Conservation (phyloP, 805 yeast genomes). For the Vanderwaltozyma verrucispora region DNA sequence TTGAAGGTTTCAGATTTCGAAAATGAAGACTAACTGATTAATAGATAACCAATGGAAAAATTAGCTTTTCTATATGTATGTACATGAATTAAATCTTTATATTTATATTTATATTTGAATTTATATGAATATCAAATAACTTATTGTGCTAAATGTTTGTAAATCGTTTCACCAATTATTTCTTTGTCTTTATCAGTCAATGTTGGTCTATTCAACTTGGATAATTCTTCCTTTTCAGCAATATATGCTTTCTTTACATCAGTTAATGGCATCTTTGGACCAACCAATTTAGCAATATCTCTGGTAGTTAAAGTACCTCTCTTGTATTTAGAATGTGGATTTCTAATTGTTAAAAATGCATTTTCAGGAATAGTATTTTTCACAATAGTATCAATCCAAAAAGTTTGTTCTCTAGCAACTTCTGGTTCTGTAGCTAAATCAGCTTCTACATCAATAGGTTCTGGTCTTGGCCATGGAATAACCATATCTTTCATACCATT, state of each 20-base stretch:
- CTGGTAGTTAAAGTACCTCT: conserved; percentile 51
- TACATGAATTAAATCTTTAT: neutral
- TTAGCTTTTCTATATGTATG: too few species aligned
- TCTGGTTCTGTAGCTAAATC: conserved; percentile 46
- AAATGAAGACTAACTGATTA: too few species aligned
- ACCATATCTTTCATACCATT: conserved; percentile 55
- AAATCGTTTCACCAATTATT: conserved; percentile 31
- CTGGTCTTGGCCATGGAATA: conserved; percentile 88
- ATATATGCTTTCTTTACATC: conserved; percentile 51
- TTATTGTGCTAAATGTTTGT: neutral
- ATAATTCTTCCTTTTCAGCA: conserved; percentile 38
- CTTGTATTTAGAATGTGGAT: conserved; percentile 60
- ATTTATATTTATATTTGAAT: neutral
- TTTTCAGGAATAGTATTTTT: conserved; percentile 59
- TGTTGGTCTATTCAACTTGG: conserved; percentile 27
- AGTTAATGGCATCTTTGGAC: conserved; percentile 72
- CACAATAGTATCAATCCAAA: conserved; percentile 56
- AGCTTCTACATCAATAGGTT: conserved; percentile 34
- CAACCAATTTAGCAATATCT: conserved; percentile 50
- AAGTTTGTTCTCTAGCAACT: conserved; percentile 60
- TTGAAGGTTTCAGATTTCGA: too few species aligned
- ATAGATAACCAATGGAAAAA: too few species aligned
- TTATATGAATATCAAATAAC: neutral
- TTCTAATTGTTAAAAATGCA: conserved; percentile 60
- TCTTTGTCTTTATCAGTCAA: conserved; percentile 35